Percentiles rank a stretch among this genome's conserved stretches.
Conservation (phyloP, 2,329 filamentous ascomycete genomes). For the Arthrinium phaeospermum region DNA sequence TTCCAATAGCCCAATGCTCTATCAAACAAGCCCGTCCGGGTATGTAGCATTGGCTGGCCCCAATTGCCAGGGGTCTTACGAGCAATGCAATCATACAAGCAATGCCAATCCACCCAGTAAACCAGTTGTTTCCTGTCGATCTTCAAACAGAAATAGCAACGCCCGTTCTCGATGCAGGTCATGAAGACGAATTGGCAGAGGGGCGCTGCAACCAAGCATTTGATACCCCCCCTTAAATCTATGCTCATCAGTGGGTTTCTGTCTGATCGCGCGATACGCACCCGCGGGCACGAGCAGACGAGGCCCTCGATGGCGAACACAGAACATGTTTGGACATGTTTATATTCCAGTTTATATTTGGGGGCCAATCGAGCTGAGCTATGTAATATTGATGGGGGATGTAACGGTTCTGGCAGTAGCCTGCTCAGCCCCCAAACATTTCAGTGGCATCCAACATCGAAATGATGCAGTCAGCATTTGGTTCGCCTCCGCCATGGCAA, state of each 20-base stretch:
- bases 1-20: not conserved
- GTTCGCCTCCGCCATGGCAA: constrained; percentile 1
- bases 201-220: constrained; percentile 3
- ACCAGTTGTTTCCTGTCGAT: constrained; percentile 14
- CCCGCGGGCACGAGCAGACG: not conserved
- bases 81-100: constrained; percentile 9
- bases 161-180: not conserved
- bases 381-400: not conserved
- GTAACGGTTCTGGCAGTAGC: not conserved
- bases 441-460: not conserved
- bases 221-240: not conserved
- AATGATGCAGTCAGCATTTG: constrained; percentile 9
- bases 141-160: constrained; percentile 14
- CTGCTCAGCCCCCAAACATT: constrained; percentile 7
- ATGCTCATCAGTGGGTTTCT: not conserved
- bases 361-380: not conserved
- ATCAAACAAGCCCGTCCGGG: not conserved
- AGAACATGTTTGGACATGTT: not conserved
- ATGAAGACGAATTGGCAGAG: not conserved
- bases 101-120: constrained; percentile 12
- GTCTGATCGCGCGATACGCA: not conserved
- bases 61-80: not conserved
- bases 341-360: not conserved
- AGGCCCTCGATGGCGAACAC: not conserved
- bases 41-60: not conserved